Base-by-base conservation (phyloP, 495 filamentous ascomycete genomes). In the Penicillium maclennaniae region DNA sequence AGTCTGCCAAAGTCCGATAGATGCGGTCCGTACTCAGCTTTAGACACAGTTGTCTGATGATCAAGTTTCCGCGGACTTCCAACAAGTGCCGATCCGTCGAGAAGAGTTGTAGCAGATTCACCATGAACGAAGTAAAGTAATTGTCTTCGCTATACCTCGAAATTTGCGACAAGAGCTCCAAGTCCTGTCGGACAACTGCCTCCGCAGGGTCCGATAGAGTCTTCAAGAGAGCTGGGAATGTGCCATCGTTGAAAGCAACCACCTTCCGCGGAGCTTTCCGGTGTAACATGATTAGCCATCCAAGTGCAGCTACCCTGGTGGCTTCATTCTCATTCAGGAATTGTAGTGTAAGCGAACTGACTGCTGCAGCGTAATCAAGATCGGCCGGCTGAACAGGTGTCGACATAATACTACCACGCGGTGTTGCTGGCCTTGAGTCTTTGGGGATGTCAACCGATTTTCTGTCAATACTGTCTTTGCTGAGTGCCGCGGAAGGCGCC, bases 71-170 rank as follows among this genome's bases (percentile, higher is more conserved):
- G 16, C 95, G 80, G 12, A 87, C 92, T 69, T 97, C 95, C 2
- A 99, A 75, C 15, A 99, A 74, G 55, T 88, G 85, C 23, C 95
- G 78, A 67, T 99, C 95, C 0, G 92, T 97, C 34, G 88, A 91
- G 61, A 97, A 99, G 2, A 99, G 81, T 60, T 97, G 92, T 10
- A 99, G 77, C 4, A 99, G 77, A 59, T 92, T 95, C 45, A 96
- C 89, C 95, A 99, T 97, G 65, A 99, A 99, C 12, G 90, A 92
- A 1, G 89, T 86, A 66, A 99, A 97, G 70, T 97, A 97, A 61
- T 89, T 87, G 60, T 97, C 95, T 61, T 96, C 93, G 71, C 92
- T 97, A 55, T 96, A 95, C 47, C 85, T 83, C 5, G 92, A 96
- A 28, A 99, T 97, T 55, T 99, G 92, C 5, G 92, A 96, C 14